A percentile compares a stretch with the other conserved stretches of the same genome.
Conservation (phyloP, 1,284 basidiomycete species). For the Malassezia psittaci region DNA sequence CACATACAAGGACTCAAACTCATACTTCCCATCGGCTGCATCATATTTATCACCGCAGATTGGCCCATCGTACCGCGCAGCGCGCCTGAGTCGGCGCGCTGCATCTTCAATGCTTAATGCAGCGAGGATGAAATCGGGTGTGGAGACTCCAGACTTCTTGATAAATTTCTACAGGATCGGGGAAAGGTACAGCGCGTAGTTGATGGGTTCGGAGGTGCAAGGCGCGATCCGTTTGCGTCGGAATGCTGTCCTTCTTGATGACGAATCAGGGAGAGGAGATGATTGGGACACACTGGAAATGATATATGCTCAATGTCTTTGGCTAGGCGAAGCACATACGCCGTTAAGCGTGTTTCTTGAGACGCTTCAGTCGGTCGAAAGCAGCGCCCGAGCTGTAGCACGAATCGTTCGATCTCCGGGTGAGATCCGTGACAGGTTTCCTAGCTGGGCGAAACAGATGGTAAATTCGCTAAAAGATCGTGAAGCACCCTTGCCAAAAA, state of each 20-base stretch:
- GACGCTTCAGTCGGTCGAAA: background rate
- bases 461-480: background rate
- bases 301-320: constrained; percentile 3
- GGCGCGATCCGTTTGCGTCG: no score
- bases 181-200: no score
- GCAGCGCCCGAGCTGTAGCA: background rate
- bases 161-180: no score
- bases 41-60: constrained; percentile 13
- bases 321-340: constrained; percentile 18
- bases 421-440: constrained; percentile 7
- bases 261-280: background rate
- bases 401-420: constrained; percentile 3
- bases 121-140: no score
- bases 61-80: constrained; percentile 7
- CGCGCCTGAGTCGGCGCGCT: constrained; percentile 3
- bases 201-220: no score
- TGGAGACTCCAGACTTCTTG: no score
- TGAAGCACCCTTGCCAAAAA: background rate
- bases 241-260: no score
- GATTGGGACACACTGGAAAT: background rate
- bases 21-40: constrained; percentile 46
- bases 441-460: background rate
- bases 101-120: background rate
- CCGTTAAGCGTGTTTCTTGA: constrained; percentile 1
- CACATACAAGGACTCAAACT: constrained; percentile 34